Base-by-base conservation (phyloP, 805 yeast genomes). In the Kuraishia piskuri region DNA sequence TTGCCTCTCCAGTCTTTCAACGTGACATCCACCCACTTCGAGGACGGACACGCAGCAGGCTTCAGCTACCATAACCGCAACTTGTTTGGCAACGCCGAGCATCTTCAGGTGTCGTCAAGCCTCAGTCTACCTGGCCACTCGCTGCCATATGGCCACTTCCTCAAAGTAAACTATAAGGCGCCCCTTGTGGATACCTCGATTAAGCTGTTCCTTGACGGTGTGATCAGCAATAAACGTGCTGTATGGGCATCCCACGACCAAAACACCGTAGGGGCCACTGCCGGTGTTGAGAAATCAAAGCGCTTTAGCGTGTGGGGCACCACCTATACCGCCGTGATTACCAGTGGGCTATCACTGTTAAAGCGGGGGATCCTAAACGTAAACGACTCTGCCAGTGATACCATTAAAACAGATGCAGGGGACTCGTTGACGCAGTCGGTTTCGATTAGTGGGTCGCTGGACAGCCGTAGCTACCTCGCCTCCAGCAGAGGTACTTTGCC, bases 31-130 rank as follows among this genome's bases (percentile, higher is more conserved):
- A 58, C 64, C 9, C 69, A 70, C 37, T 60, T 67, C 7, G 71
- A 68, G 40, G 61, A 63, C 22, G 70, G 71, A 19, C 67, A 73
- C 23, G 57, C 70, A 6, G 54, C 68, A 31, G 68, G 66, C 20
- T 53, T 69, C 23, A 64, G 66, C 49, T 72, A 70, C 56, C 58
- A 67, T 2, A 71, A 76, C 56, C 68, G 70, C 56, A 85, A 85
- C 61, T 69, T 79, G 8, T 76, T 84, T 58, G 90, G 88, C 3
- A 85, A 84, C n/a, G 90, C 87, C 17, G 91, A 86, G 63, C 69
- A 70, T 6, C 56, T 83, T 17, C 83, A 83, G 55, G 71, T 73
- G 57, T 71, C 73, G 61, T 53, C 82, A 83, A 63, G 67, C 71
- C 59, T 82, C 73, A 68, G 82, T 61, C 17, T 31, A 31, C 17